Evolutionary conservation across 2,329 filamentous ascomycete species (phyloP).

Genomic region (Alternaria novae-zelandiae): DNA sequence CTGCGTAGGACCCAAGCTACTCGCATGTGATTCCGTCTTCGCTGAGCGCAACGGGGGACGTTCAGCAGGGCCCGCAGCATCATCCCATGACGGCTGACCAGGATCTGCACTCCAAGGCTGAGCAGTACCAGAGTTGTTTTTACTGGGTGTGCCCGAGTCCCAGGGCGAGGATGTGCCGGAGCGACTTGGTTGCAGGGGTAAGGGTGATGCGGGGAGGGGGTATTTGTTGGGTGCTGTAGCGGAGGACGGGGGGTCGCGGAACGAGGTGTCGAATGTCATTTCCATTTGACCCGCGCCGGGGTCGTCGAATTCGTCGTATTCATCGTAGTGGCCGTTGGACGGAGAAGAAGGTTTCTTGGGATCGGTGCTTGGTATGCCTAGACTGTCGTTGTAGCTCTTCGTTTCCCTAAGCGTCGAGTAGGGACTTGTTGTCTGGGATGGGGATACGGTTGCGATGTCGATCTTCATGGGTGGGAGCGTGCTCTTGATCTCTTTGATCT

Average conservation of each 20-base stretch:
- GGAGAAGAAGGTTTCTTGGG: slow-evolving; percentile 4
- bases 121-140: neutral
- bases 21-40: slow-evolving; percentile 31
- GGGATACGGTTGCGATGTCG: slow-evolving; percentile 43
- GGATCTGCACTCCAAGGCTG: slow-evolving; percentile 2
- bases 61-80: slow-evolving; percentile 19
- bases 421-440: slow-evolving; percentile 20
- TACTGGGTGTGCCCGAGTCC: neutral
- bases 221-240: slow-evolving; percentile 18
- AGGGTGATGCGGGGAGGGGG: neutral
- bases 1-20: neutral
- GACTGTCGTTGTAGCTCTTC: slow-evolving; percentile 51
- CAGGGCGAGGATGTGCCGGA: slow-evolving; percentile 17
- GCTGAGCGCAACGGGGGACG: slow-evolving; percentile 38
- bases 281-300: slow-evolving; percentile 39
- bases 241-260: slow-evolving; percentile 28
- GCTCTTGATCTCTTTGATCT: slow-evolving; percentile 82
- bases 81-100: slow-evolving; percentile 17
- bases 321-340: slow-evolving; percentile 31
- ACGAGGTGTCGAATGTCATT: slow-evolving; percentile 54
- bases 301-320: slow-evolving; percentile 46
- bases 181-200: neutral
- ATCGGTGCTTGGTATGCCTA: slow-evolving; percentile 19
- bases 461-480: slow-evolving; percentile 92
- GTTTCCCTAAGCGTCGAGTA: slow-evolving; percentile 46